Conservation (phyloP, 345 rosid species). For the Erysimum cheiranthoides region DNA sequence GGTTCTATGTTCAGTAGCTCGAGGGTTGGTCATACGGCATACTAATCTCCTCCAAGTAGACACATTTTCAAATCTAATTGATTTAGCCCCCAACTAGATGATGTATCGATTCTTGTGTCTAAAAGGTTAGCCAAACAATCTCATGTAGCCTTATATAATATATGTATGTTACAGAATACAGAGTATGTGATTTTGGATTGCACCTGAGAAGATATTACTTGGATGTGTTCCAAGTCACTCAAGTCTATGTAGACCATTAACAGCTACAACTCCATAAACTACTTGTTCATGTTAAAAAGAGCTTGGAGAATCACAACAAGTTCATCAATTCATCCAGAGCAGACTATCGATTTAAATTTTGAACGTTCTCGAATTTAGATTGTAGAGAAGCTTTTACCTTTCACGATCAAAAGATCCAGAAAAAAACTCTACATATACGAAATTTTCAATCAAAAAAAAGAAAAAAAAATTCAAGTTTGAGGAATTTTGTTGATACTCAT, state of each 20-base stretch:
- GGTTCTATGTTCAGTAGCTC: neutral
- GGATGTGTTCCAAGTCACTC: slow-evolving; percentile 13
- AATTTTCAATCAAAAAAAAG: too few species aligned
- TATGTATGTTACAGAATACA: neutral
- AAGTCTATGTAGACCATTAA: slow-evolving; percentile 6
- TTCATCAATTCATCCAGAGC: too few species aligned
- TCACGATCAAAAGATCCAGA: too few species aligned
- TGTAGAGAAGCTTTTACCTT: too few species aligned
- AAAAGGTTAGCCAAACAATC: neutral
- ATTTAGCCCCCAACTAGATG: neutral
- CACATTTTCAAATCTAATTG: too few species aligned
- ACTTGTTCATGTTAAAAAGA: too few species aligned
- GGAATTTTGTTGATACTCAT: too few species aligned
- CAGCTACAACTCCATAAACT: neutral
- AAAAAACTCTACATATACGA: too few species aligned
- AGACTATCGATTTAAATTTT: too few species aligned
- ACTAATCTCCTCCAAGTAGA: neutral
- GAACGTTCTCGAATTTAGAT: too few species aligned
- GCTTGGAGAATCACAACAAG: too few species aligned
- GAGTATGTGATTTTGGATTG: neutral
- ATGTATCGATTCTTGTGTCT: neutral
- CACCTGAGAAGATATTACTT: neutral
- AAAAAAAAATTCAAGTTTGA: too few species aligned
- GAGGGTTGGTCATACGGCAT: slow-evolving; percentile 12
- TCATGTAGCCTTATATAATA: slow-evolving; percentile 9